Percentiles rank a stretch among this genome's conserved stretches.
phyloP scores from a whole-genome alignment of 1,139 yeast genomes.

The Candida labiduridarum region DNA sequence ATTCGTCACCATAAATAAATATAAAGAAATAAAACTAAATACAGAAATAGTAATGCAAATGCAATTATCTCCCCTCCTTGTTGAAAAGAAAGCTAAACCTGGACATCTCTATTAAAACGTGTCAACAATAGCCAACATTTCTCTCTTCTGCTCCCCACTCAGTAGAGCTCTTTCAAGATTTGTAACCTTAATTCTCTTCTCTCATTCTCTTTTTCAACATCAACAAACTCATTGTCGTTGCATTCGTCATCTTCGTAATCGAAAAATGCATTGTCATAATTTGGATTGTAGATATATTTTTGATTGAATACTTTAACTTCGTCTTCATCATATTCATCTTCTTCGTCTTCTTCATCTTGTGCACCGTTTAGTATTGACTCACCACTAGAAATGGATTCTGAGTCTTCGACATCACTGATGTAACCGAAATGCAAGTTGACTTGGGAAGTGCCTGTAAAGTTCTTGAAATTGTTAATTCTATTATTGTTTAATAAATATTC shows the following conservation, averaged over 20 bases:
- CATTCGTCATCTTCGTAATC: constrained; percentile 11
- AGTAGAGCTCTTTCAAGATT: constrained; percentile 35
- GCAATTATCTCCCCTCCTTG: not conserved
- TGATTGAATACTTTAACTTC: constrained; percentile 11
- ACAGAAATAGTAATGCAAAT: not conserved
- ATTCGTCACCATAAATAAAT: not conserved
- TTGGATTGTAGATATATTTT: constrained; percentile 9
- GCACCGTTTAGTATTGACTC: not conserved
- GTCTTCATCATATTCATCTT: not conserved
- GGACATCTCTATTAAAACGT: not conserved
- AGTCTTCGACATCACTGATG: not conserved
- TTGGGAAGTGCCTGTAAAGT: constrained; percentile 35
- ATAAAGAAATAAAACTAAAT: not conserved
- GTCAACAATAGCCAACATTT: not conserved
- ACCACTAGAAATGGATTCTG: not conserved
- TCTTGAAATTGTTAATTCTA: constrained; percentile 25
- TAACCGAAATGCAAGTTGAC: constrained; percentile 11
- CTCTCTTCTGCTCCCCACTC: not conserved
- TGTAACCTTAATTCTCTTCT: constrained; percentile 43
- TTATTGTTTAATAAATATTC: constrained; percentile 28
- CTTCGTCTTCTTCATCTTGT: not conserved
- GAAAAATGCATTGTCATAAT: constrained; percentile 1
- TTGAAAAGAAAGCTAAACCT: not conserved
- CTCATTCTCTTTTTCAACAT: constrained; percentile 36
- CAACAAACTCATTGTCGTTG: constrained; percentile 17